Evolutionary conservation across 805 yeast genomes (phyloP).

Genomic region (Saccharomycopsis sp.): DNA sequence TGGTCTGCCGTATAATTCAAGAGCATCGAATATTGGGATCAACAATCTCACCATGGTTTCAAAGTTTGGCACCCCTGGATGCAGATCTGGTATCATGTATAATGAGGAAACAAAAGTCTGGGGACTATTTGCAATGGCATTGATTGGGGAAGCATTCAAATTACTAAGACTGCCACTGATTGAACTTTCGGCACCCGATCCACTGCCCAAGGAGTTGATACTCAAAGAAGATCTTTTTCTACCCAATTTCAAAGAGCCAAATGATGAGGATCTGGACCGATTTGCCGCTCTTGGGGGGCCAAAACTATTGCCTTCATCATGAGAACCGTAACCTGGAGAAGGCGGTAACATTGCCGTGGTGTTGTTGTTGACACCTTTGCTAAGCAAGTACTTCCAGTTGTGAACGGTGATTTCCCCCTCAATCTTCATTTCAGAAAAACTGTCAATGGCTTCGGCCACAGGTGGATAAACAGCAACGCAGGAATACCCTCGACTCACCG

Average conservation of each 20-base stretch:
- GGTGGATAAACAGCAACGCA: slow-evolving; percentile 54
- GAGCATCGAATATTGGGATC: slow-evolving; percentile 62
- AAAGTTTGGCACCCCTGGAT: slow-evolving; percentile 60
- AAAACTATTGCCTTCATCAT: not conserved
- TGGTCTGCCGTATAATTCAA: slow-evolving; percentile 69
- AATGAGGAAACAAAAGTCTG: slow-evolving; percentile 23
- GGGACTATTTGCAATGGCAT: slow-evolving; percentile 1
- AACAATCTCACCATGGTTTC: slow-evolving; percentile 67
- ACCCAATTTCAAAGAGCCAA: slow-evolving; percentile 13
- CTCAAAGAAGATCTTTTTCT: slow-evolving; percentile 13
- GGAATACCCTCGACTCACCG: slow-evolving; percentile 36
- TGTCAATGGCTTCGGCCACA: slow-evolving; percentile 45
- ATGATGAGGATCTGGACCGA: slow-evolving; percentile 20
- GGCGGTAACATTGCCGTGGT: slow-evolving; percentile 10
- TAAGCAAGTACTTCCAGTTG: slow-evolving; percentile 18
- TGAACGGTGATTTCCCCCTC: slow-evolving; percentile 44
- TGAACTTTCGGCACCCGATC: slow-evolving; percentile 5
- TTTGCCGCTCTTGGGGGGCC: slow-evolving; percentile 5
- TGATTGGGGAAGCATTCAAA: too few species aligned
- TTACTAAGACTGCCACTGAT: slow-evolving; percentile 10
- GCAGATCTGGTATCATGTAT: slow-evolving; percentile 60
- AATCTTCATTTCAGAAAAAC: slow-evolving; percentile 46
- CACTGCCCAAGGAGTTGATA: slow-evolving; percentile 8
- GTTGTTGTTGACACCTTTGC: slow-evolving; percentile 12
- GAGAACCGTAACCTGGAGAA: slow-evolving; percentile 10